Evolutionary conservation across 2,329 filamentous ascomycete species (phyloP).

Genomic region (Aspergillus puulaauensis): DNA sequence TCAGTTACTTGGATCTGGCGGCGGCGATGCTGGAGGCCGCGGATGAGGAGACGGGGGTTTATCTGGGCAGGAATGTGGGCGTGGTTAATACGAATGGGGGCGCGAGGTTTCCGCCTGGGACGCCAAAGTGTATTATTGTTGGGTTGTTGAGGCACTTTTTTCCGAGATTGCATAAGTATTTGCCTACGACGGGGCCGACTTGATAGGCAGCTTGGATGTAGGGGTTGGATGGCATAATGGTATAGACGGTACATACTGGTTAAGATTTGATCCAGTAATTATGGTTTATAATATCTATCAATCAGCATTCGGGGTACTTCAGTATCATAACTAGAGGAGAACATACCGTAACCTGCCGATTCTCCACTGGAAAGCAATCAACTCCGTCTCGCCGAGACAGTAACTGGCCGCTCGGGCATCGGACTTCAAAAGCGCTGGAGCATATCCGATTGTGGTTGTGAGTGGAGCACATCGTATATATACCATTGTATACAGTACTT

Average conservation of each 20-base stretch:
- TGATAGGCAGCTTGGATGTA: not conserved
- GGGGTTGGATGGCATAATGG: too few species aligned
- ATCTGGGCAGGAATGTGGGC: conserved; percentile 9
- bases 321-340: not conserved
- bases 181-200: conserved; percentile 10
- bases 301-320: not conserved
- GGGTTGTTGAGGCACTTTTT: conserved; percentile 12
- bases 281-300: too few species aligned
- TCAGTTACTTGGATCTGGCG: conserved; percentile 11
- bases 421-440: not conserved
- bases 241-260: too few species aligned
- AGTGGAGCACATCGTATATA: not conserved
- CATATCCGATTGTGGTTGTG: not conserved
- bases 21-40: conserved; percentile 12
- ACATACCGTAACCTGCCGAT: too few species aligned
- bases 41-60: not conserved
- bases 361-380: too few species aligned
- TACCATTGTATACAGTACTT: not conserved
- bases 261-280: too few species aligned
- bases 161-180: conserved; percentile 5
- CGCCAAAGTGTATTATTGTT: conserved; percentile 7
- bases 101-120: conserved; percentile 7
- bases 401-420: not conserved
- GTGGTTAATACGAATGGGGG: conserved; percentile 6
- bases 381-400: too few species aligned